Evolutionary conservation across 257 asterid species (phyloP).

Genomic region (Salvia splendens): DNA sequence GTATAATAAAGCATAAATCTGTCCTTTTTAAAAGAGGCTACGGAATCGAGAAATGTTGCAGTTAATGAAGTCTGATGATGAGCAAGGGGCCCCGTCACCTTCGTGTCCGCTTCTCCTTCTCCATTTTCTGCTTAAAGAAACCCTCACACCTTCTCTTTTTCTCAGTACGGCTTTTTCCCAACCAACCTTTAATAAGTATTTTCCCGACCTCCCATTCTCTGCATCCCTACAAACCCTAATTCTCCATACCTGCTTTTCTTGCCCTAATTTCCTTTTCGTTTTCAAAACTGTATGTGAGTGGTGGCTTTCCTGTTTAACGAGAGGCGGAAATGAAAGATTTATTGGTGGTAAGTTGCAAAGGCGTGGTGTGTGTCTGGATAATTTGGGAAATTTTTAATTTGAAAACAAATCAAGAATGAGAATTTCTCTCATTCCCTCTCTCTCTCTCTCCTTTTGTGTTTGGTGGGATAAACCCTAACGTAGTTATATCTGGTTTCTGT

Average conservation of each 20-base stretch:
- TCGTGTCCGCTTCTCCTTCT: constrained; percentile 37
- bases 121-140: constrained; percentile 16
- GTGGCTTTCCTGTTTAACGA: not conserved
- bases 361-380: constrained; percentile 1
- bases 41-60: constrained; percentile 38
- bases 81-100: constrained; percentile 39
- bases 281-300: not conserved
- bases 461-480: constrained; percentile 18
- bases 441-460: not conserved
- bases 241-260: not conserved
- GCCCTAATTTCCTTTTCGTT: constrained; percentile 22
- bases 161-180: constrained; percentile 4
- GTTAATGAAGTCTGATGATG: constrained; percentile 1
- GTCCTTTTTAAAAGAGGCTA: constrained; percentile 33
- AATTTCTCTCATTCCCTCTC: not conserved
- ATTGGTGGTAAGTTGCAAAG: constrained; percentile 17
- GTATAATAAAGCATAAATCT: constrained; percentile 9
- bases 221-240: constrained; percentile 24
- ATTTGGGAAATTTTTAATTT: constrained; percentile 2
- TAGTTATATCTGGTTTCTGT: constrained; percentile 1
- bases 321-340: constrained; percentile 13
- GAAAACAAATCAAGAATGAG: not conserved
- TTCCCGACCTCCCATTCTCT: not conserved
- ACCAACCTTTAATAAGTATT: no score
- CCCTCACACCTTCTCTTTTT: constrained; percentile 11